Base-by-base conservation (phyloP, 2,329 filamentous ascomycete genomes). In the Ramularia collo-cygni region DNA sequence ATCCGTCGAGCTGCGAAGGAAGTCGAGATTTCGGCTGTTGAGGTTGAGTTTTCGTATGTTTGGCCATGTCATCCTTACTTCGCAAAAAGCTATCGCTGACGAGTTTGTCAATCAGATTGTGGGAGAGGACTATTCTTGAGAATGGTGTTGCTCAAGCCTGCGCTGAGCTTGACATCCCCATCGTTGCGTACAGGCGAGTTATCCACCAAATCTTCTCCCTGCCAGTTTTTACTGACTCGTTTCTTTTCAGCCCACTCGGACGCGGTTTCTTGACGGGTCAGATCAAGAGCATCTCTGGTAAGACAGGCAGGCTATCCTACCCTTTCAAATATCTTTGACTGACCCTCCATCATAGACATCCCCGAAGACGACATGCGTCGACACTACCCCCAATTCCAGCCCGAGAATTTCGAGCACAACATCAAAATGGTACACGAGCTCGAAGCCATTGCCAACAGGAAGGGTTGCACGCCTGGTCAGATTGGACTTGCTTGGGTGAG, bases 151-250 rank as follows among this genome's bases (percentile, higher is more conserved):
- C 74, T 2, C 55, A 66, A 38, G 66, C 71, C 1, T 80, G 77
- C 46, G 70, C 66, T 1, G 71, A 89, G 56, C 62, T 83, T 32
- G 65, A 70, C 33, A 86, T 90, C 44, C 79, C 82, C 0, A 65
- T 89, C 34, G 63, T 86, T 26, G 82, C 81, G 0, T 89, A 87
- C 63, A 6, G n/a, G n/a, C n/a, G n/a, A n/a, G n/a, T n/a, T n/a
- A n/a, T n/a, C n/a, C n/a, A n/a, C n/a, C n/a, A n/a, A n/a, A n/a
- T n/a, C n/a, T n/a, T n/a, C n/a, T n/a, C n/a, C n/a, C n/a, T n/a
- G n/a, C n/a, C n/a, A n/a, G n/a, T n/a, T n/a, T n/a, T n/a, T n/a
- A n/a, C n/a, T n/a, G n/a, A n/a, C n/a, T n/a, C n/a, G n/a, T n/a
- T n/a, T n/a, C n/a, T n/a, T n/a, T n/a, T n/a, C n/a, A 81, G 80